A percentile compares a stretch with the other conserved stretches of the same genome.
Conservation (phyloP, 345 rosid species). For the Salix udensis region DNA sequence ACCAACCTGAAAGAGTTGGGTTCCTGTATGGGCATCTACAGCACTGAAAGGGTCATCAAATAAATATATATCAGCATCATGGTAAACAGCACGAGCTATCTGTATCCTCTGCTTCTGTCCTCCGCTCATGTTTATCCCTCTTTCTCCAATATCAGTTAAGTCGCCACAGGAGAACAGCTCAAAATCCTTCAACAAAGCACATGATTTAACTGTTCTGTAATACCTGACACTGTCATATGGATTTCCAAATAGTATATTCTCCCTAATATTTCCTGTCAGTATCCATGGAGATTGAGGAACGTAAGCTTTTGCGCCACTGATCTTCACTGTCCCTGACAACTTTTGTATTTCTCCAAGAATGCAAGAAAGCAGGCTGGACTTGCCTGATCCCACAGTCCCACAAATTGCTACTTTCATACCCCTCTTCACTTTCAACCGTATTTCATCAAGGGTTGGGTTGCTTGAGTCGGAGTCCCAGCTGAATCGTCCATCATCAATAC, state of each 20-base stretch:
- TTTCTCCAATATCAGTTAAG: constrained; percentile 87
- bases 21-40: constrained; percentile 94
- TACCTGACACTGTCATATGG: constrained; percentile 49
- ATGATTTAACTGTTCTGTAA: constrained; percentile 60
- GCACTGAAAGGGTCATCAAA: constrained; percentile 97
- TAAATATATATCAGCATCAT: constrained; percentile 83
- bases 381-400: constrained; percentile 87
- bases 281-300: constrained; percentile 93
- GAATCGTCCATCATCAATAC: constrained; percentile 60
- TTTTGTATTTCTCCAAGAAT: constrained; percentile 77
- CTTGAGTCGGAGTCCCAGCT: constrained; percentile 59
- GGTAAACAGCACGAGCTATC: constrained; percentile 88
- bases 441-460: constrained; percentile 52
- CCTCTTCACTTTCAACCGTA: constrained; percentile 54
- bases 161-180: constrained; percentile 75
- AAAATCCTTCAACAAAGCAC: constrained; percentile 76
- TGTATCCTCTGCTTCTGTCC: constrained; percentile 97
- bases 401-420: constrained; percentile 93
- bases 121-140: constrained; percentile 98
- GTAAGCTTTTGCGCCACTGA: constrained; percentile 80
- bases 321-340: constrained; percentile 58
- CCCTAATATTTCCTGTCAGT: constrained; percentile 73
- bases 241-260: constrained; percentile 82
- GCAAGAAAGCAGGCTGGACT: constrained; percentile 78
- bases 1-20: constrained; percentile 69